Conservation (phyloP, 2,329 filamentous ascomycete species). For the Pyricularia pennisetigena region DNA sequence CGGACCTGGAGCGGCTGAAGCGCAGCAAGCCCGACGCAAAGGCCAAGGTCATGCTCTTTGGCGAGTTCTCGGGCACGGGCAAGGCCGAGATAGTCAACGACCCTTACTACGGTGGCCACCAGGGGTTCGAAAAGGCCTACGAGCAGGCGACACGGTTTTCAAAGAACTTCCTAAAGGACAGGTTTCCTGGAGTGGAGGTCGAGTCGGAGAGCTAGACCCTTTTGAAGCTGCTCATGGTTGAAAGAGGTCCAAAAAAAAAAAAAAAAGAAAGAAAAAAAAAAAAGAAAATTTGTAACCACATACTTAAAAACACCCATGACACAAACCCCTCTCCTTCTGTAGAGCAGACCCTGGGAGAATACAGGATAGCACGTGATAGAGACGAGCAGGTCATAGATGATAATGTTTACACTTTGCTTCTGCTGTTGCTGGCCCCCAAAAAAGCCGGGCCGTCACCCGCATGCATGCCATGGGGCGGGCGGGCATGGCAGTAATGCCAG, state of each 20-base stretch:
- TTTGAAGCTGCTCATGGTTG: background rate
- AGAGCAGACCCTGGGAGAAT: background rate
- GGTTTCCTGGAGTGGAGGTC: slow-evolving; percentile 26
- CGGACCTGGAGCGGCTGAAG: slow-evolving; percentile 54
- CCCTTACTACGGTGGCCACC: slow-evolving; percentile 82
- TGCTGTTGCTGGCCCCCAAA: background rate
- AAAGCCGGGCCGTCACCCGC: background rate
- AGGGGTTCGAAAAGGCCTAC: slow-evolving; percentile 79
- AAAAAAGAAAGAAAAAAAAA: background rate
- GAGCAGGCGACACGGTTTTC: slow-evolving; percentile 74
- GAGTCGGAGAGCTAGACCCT: background rate
- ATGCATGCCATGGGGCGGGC: background rate
- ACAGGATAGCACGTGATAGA: background rate
- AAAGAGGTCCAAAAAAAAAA: background rate
- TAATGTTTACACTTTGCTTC: background rate
- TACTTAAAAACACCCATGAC: background rate
- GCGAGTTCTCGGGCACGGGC: slow-evolving; percentile 62
- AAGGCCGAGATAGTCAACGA: slow-evolving; percentile 68
- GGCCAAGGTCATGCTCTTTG: slow-evolving; percentile 71
- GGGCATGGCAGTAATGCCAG: background rate
- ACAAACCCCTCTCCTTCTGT: background rate
- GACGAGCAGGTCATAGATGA: background rate
- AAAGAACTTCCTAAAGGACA: slow-evolving; percentile 59
- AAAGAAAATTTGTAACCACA: background rate
- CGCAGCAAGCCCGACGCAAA: slow-evolving; percentile 46